phyloP scores from a whole-genome alignment of 2,329 filamentous ascomycete species.

The Claviceps pusilla region DNA sequence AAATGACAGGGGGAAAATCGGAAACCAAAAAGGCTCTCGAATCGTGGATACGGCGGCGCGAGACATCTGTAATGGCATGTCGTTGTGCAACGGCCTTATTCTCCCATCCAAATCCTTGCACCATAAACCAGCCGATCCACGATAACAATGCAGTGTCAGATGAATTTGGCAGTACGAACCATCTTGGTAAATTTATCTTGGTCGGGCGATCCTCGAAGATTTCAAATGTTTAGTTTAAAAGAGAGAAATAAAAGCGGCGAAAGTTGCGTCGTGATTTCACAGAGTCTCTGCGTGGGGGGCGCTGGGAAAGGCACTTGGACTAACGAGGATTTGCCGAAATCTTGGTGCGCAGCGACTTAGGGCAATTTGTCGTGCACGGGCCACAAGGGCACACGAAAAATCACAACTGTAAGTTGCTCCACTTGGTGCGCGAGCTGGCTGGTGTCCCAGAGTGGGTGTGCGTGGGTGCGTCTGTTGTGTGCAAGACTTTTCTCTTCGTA shows the following conservation, averaged over 20 bases:
- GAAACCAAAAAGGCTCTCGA: not conserved
- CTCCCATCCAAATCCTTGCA: no score
- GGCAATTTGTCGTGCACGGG: conserved; percentile 29
- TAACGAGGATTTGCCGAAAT: conserved; percentile 24
- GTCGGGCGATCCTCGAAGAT: conserved; percentile 56
- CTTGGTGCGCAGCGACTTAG: conserved; percentile 23
- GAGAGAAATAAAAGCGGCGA: conserved; percentile 11
- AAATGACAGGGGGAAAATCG: not conserved
- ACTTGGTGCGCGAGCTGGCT: conserved; percentile 2
- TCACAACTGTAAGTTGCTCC: conserved; percentile 2
- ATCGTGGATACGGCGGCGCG: not conserved
- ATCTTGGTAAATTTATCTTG: conserved; percentile 42
- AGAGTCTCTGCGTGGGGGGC: conserved; percentile 14
- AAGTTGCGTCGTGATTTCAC: conserved; percentile 15
- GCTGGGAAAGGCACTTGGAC: conserved; percentile 5
- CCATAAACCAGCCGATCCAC: not conserved
- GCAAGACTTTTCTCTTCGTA: conserved; percentile 1
- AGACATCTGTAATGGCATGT: not conserved
- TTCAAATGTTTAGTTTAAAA: conserved; percentile 20
- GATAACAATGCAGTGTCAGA: not conserved
- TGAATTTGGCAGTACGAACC: conserved; percentile 29
- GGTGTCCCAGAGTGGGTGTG: not conserved
- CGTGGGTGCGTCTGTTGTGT: not conserved
- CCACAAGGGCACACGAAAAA: conserved; percentile 25
- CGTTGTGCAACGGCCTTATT: not conserved